These are phyloP conservation scores for Neurospora terricola DNA, from an alignment of 495 filamentous ascomycete genomes.

Conservation along the genomic window DNA sequence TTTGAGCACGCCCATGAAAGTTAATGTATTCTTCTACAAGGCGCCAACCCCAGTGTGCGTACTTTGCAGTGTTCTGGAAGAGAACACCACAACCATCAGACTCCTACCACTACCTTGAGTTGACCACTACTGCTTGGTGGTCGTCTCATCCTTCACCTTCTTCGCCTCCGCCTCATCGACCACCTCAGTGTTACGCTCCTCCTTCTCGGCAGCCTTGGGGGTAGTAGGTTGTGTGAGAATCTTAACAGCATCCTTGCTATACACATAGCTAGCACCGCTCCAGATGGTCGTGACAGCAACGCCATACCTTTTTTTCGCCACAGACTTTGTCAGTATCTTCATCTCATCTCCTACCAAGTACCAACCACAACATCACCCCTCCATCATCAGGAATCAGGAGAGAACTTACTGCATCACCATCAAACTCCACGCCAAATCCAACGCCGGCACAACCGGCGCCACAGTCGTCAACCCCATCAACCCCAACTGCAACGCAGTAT, in stretches of 20 bases:
- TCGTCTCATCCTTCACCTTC: neutral
- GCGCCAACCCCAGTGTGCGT: neutral
- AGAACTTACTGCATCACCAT: constrained; percentile 60
- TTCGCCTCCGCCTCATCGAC: neutral
- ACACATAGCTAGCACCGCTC: constrained; percentile 77
- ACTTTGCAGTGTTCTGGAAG: neutral
- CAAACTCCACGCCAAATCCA: constrained; percentile 48
- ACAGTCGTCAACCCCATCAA: constrained; percentile 70
- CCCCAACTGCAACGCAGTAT: constrained; percentile 70
- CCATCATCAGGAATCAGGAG: neutral
- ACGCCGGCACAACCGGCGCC: constrained; percentile 50
- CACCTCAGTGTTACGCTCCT: neutral
- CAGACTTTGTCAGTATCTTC: neutral
- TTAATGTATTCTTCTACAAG: neutral
- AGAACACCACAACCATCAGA: neutral
- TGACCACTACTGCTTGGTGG: neutral
- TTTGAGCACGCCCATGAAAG: neutral
- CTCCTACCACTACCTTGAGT: neutral
- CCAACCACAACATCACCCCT: neutral
- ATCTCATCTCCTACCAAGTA: neutral
- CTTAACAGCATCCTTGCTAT: constrained; percentile 70
- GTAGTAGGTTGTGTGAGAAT: constrained; percentile 47
- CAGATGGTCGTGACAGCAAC: constrained; percentile 75
- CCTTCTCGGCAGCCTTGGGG: neutral
- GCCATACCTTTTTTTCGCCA: constrained; percentile 42